Base-by-base conservation (phyloP, 192 early-diverging fungal genomes). In the Oehlia diaphana region DNA sequence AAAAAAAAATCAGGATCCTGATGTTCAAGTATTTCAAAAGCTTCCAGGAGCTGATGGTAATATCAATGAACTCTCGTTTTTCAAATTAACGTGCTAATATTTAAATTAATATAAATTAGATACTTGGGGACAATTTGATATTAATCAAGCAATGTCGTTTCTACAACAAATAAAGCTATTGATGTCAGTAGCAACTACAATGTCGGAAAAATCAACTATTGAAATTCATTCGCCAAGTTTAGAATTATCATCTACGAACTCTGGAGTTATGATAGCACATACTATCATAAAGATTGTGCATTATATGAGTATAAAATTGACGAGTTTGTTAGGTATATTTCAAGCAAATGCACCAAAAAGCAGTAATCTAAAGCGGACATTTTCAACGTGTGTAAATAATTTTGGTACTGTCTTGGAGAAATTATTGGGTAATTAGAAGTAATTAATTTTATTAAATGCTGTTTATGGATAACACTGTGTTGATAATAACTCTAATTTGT, bases 261-360 rank as follows among this genome's bases (percentile, higher is more conserved):
- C 63, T 64, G 26, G 63, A 64, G 7, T 13, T 12, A 23, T 64
- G 21, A 64, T 64, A 64, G 8, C 63, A 12, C 63, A 64, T 2
- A 23, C 63, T n/a, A 64, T 64, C n/a, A 64, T 64, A 19, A 64
- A 64, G 26, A 64, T 23, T 6, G 28, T 64, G 12, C 6, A 23
- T 64, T 64, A 64, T 64, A 64, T 64, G 63, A 28, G 12, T 64
- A n/a, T 64, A 64, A 64, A 64, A 26, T 64, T 64, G n/a, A 26
- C 63, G 26, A 64, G 63, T 28, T 64, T 64, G 26, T 23, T 64
- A 28, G 26, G 28, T 0, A 7, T 64, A 28, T 64, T 23, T 23
- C 9, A 64, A 64, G 28, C 9, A 26, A 64, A 64, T 64, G n/a
- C 63, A 64, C 3, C n/a, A 64, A 64, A 64, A n/a, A 64, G 26